A percentile compares a stretch with the other conserved stretches of the same genome.
Conservation (phyloP, 2,329 filamentous ascomycete genomes). For the Penicillium sclerotigenum region DNA sequence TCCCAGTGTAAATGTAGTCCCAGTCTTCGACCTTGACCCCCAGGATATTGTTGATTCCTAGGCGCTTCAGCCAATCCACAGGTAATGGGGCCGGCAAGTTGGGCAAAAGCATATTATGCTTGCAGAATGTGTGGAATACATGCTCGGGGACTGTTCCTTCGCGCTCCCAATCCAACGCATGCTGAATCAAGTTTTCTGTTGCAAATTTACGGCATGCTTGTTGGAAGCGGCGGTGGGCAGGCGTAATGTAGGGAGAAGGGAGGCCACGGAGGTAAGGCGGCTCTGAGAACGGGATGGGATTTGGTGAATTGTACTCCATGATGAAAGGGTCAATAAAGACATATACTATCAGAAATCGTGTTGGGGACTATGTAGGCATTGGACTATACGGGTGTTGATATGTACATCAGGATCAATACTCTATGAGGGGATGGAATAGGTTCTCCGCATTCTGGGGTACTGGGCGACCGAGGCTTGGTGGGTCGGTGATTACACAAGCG, state of each 20-base stretch:
- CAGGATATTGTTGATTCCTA: slow-evolving; percentile 65
- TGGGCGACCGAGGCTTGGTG: slow-evolving; percentile 13
- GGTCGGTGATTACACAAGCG: not conserved
- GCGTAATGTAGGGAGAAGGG: slow-evolving; percentile 68
- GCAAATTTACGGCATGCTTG: slow-evolving; percentile 65
- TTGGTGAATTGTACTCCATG: slow-evolving; percentile 31
- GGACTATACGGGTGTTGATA: not conserved
- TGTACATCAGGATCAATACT: not conserved
- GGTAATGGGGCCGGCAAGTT: slow-evolving; percentile 67
- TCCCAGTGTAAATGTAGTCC: slow-evolving; percentile 67
- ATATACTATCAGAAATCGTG: not conserved
- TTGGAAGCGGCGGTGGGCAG: slow-evolving; percentile 64
- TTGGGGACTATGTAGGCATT: not conserved
- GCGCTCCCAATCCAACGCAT: slow-evolving; percentile 69
- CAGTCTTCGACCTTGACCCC: slow-evolving; percentile 70
- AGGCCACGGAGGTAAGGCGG: slow-evolving; percentile 68
- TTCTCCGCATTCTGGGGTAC: slow-evolving; percentile 16
- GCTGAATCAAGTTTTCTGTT: slow-evolving; percentile 58
- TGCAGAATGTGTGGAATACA: slow-evolving; percentile 63
- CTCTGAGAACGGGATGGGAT: slow-evolving; percentile 65
- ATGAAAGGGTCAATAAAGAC: not conserved
- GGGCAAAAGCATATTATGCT: slow-evolving; percentile 67
- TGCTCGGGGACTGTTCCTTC: slow-evolving; percentile 61
- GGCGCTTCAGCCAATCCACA: slow-evolving; percentile 61
- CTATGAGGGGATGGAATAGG: not conserved